phyloP scores from a whole-genome alignment of 257 asterid species.

The Solanum pimpinellifolium region DNA sequence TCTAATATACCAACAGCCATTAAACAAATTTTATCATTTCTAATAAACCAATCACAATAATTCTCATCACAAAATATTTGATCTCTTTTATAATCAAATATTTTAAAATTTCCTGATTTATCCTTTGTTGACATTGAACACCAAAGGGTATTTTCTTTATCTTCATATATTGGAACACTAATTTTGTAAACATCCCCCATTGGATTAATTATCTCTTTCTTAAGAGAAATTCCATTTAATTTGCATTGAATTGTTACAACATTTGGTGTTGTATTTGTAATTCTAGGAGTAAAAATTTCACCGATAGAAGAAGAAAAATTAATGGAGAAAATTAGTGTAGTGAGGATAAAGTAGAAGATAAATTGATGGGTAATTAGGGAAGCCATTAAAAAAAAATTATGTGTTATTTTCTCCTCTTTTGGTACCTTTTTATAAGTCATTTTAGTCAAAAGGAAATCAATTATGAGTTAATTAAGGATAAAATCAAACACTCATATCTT shows the following conservation, averaged over 20 bases:
- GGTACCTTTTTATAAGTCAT: not conserved
- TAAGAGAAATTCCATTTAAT: not conserved
- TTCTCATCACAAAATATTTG: not conserved
- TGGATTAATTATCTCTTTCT: not conserved
- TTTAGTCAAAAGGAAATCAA: not conserved
- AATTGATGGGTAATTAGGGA: not conserved
- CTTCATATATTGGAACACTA: not conserved
- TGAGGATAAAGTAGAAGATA: not conserved
- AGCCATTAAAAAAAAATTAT: not conserved
- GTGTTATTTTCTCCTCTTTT: not conserved
- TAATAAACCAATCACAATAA: not conserved
- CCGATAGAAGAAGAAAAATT: not conserved
- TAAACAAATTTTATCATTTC: not conserved
- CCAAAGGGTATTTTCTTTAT: not conserved
- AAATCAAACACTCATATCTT: not conserved
- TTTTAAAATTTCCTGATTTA: not conserved
- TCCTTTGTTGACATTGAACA: not conserved
- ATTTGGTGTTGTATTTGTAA: not conserved
- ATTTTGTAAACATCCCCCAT: not conserved
- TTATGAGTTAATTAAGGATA: not conserved
- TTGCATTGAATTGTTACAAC: not conserved
- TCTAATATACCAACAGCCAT: not conserved
- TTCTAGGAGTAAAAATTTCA: not conserved
- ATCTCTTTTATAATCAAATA: not conserved
- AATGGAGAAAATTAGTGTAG: not conserved